These are phyloP conservation scores for Aureobasidium mangrovei DNA, from an alignment of 2,329 filamentous ascomycete species.

Conservation along the genomic window DNA sequence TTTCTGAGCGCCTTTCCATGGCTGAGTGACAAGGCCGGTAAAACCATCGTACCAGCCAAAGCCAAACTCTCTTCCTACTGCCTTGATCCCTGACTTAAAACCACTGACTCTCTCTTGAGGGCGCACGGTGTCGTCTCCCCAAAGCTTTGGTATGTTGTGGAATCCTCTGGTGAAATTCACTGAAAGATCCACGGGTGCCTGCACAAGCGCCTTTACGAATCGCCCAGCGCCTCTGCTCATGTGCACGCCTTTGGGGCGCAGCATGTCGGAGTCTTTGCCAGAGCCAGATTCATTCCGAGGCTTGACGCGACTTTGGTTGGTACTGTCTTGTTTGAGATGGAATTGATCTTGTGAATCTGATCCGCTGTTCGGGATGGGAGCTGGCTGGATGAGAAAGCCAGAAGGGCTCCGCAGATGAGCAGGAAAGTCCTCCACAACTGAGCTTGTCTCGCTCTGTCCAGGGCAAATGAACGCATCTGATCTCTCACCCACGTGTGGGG, in stretches of 20 bases:
- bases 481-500: neutral
- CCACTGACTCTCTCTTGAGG: slow-evolving; percentile 55
- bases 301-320: too few species aligned
- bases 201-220: slow-evolving; percentile 27
- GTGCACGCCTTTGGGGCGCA: slow-evolving; percentile 22
- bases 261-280: slow-evolving; percentile 14
- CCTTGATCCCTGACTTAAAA: slow-evolving; percentile 47
- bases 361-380: too few species aligned
- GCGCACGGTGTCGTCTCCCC: slow-evolving; percentile 61
- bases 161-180: slow-evolving; percentile 59
- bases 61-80: slow-evolving; percentile 51
- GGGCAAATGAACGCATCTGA: neutral
- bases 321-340: too few species aligned
- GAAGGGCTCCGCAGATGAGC: too few species aligned
- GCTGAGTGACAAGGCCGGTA: slow-evolving; percentile 66
- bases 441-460: neutral
- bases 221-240: slow-evolving; percentile 28
- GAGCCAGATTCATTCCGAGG: too few species aligned
- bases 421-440: too few species aligned
- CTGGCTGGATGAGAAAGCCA: too few species aligned
- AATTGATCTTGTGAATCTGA: too few species aligned
- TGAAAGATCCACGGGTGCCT: slow-evolving; percentile 51
- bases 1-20: slow-evolving; percentile 54
- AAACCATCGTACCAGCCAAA: slow-evolving; percentile 68
- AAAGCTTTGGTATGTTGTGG: slow-evolving; percentile 60